Evolutionary conservation across 2,329 filamentous ascomycete genomes (phyloP), one percentile per base, ranked within the genome.

Genomic region (Cladosporium sp.): DNA sequence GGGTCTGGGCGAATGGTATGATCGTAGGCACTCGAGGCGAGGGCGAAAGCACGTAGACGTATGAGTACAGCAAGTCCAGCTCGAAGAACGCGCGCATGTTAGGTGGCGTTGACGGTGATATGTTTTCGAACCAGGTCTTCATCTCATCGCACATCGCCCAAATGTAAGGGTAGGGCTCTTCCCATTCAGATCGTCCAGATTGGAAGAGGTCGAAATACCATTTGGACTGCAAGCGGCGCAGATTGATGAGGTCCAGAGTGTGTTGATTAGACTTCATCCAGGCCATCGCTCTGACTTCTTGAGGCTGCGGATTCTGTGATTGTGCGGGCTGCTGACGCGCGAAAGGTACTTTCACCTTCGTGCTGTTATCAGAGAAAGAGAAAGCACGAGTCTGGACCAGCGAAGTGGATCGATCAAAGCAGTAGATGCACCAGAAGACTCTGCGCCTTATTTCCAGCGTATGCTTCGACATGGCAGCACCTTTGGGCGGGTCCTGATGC

Each of bases 201-300:
- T 93, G 89, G 64, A 93, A 93, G 2, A 96, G 80, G 18, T 85
- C 82, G 62, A 95, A 90, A 61, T 97, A 97, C 82, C 89, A 96
- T 43, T 80, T 79, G 0, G 93, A 97, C 65, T 97, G 86, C 6
- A 89, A 80, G 52, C 85, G 81, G n/a, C 92, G 86, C 7, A 97
- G 80, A 60, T 85, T 84, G 64, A 96, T 92, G 2, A 96, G 73
- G 15, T 90, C 79, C 9, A 89, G 74, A 0, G 90, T 89, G 4
- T 88, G 81, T 50, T 88, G 83, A 29, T 86, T 80, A 1, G 74
- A 76, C 47, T 77, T 74, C 13, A 77, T 65, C 63, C 81, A 83
- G 7, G 58, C 71, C 19, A 63, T 64, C 29, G 68, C 58, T 40
- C 64, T 43, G 32, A 61, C 50, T 56, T 54, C 22, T 36, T 64